Evolutionary conservation across 345 rosid species (phyloP).

Genomic region (Populus nigra): DNA sequence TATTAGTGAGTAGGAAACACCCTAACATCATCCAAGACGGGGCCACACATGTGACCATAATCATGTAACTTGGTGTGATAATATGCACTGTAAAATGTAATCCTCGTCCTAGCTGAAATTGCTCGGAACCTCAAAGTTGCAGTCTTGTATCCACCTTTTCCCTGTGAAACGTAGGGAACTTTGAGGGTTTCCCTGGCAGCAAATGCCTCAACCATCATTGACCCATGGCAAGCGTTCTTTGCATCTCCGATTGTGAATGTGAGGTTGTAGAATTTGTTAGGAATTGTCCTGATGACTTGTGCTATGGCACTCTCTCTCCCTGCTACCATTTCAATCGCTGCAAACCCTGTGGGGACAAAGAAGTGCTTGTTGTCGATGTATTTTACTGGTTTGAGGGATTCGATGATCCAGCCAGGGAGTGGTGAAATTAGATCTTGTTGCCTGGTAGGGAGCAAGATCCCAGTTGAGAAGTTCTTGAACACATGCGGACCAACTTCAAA

Average conservation of each 20-base stretch:
- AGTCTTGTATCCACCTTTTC: conserved; percentile 50
- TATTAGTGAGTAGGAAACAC: conserved; percentile 25
- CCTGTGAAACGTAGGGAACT: conserved; percentile 40
- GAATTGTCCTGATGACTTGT: conserved; percentile 60
- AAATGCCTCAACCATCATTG: conserved; percentile 81
- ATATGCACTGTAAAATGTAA: conserved; percentile 64
- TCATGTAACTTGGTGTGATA: conserved; percentile 75
- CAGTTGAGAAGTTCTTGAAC: conserved; percentile 80
- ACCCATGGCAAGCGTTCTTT: conserved; percentile 71
- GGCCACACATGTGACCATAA: conserved; percentile 80
- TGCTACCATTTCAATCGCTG: conserved; percentile 63
- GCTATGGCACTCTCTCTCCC: conserved; percentile 88
- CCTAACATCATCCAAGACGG: conserved; percentile 67
- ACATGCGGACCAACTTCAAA: conserved; percentile 77
- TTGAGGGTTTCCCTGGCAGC: conserved; percentile 47
- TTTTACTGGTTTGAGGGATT: conserved; percentile 79
- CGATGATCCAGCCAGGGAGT: conserved; percentile 83
- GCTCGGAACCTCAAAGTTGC: conserved; percentile 52
- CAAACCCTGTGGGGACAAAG: conserved; percentile 56
- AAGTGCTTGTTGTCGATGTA: conserved; percentile 69
- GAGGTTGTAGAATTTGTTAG: conserved; percentile 48
- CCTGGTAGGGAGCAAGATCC: conserved; percentile 65
- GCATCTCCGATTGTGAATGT: conserved; percentile 67
- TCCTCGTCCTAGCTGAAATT: conserved; percentile 48
- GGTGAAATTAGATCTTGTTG: conserved; percentile 55